phyloP scores from a whole-genome alignment of 495 filamentous ascomycete species.

The Aspergillus avenaceus region DNA sequence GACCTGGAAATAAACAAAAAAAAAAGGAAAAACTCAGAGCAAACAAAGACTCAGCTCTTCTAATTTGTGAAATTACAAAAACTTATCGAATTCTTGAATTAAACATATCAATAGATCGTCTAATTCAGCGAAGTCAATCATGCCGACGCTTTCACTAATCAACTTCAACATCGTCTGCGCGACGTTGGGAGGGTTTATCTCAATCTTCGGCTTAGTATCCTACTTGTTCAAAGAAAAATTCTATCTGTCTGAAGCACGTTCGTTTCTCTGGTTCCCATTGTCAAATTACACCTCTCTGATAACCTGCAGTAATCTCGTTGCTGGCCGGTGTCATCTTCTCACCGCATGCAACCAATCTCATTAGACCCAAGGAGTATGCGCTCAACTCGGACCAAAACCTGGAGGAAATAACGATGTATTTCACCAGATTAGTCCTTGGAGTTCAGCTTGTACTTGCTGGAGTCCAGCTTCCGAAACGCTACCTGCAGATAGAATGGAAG shows the following conservation, averaged over 20 bases:
- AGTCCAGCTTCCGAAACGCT: slow-evolving; percentile 85
- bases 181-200: slow-evolving; percentile 82
- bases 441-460: slow-evolving; percentile 89
- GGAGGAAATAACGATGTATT: slow-evolving; percentile 68
- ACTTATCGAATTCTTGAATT: no score
- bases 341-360: slow-evolving; percentile 71
- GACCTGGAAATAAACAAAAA: slow-evolving; percentile 22
- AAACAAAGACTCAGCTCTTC: no score
- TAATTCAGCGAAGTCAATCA: slow-evolving; percentile 30
- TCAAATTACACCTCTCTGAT: slow-evolving; percentile 3
- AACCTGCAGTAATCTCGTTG: slow-evolving; percentile 70
- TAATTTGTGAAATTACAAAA: no score
- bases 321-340: slow-evolving; percentile 75
- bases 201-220: slow-evolving; percentile 81
- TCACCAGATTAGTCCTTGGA: slow-evolving; percentile 83
- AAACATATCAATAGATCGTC: background rate
- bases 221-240: slow-evolving; percentile 87
- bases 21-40: no score
- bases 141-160: slow-evolving; percentile 73
- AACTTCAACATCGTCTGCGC: slow-evolving; percentile 90
- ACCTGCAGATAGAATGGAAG: slow-evolving; percentile 77
- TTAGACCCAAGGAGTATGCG: slow-evolving; percentile 74
- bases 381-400: slow-evolving; percentile 55
- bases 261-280: slow-evolving; percentile 25
- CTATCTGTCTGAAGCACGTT: slow-evolving; percentile 87